phyloP scores from a whole-genome alignment of 495 filamentous ascomycete genomes.

The Venustampulla echinocandica region DNA sequence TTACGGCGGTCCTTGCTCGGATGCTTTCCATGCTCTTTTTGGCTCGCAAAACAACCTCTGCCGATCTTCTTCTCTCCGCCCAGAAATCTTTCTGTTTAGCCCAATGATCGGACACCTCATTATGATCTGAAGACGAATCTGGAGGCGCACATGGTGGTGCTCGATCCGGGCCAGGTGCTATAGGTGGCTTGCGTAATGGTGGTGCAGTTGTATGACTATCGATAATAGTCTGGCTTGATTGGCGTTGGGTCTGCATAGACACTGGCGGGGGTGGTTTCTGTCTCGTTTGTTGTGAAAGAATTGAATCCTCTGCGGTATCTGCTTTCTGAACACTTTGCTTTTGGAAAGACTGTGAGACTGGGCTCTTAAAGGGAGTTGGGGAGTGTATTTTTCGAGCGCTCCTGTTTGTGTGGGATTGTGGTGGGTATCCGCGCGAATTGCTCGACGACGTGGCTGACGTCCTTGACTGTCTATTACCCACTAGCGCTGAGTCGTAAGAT shows the following conservation, averaged over 20 bases:
- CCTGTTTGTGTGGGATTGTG: background rate
- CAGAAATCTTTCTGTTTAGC: background rate
- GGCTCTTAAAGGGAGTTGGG: background rate
- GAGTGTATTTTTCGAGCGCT: background rate
- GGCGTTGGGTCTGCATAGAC: slow-evolving; percentile 1
- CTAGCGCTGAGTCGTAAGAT: slow-evolving; percentile 3
- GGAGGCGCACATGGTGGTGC: background rate
- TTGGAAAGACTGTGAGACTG: background rate
- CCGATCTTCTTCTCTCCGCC: slow-evolving; percentile 1
- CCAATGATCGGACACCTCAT: background rate
- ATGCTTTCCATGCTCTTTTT: background rate
- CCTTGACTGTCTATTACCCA: too few species aligned
- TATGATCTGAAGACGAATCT: background rate
- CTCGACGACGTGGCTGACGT: too few species aligned
- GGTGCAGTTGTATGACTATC: background rate
- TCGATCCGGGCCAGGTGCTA: background rate
- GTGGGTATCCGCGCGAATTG: background rate
- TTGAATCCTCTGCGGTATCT: background rate
- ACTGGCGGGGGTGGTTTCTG: too few species aligned
- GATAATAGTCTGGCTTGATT: background rate
- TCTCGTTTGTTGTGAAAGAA: background rate
- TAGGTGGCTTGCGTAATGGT: background rate
- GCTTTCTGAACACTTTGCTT: background rate
- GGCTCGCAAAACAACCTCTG: slow-evolving; percentile 1
- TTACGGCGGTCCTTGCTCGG: background rate